Percentiles rank a stretch among this genome's conserved stretches.
Conservation (phyloP, 2,329 filamentous ascomycete genomes). For the Dichotomopilus funicola region DNA sequence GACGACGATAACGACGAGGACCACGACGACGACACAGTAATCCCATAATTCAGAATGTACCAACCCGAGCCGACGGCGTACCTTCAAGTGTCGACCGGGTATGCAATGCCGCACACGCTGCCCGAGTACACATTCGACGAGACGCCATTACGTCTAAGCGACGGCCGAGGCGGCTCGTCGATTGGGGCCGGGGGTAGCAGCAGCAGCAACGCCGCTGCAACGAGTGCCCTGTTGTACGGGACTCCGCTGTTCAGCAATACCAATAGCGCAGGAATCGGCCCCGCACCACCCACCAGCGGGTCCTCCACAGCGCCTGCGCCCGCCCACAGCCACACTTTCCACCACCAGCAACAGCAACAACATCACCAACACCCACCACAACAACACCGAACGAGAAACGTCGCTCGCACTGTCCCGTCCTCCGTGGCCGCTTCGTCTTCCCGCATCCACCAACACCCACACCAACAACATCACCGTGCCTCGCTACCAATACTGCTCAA, state of each 20-base stretch:
- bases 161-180: conserved; percentile 12
- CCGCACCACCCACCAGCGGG: conserved; percentile 19
- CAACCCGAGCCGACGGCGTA: conserved; percentile 47
- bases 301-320: conserved; percentile 5
- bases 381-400: no score
- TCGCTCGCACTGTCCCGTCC: conserved; percentile 2
- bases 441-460: not conserved
- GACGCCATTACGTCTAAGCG: conserved; percentile 20
- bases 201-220: not conserved
- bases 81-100: conserved; percentile 36
- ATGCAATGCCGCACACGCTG: conserved; percentile 35
- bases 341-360: not conserved
- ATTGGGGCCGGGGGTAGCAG: conserved; percentile 18
- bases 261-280: conserved; percentile 19
- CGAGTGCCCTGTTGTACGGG: conserved; percentile 18
- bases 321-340: no score
- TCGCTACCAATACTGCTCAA: conserved; percentile 24
- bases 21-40: not conserved
- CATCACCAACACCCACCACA: conserved; percentile 11
- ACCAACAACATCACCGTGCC: conserved; percentile 8
- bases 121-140: conserved; percentile 26
- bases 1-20: not conserved
- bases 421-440: conserved; percentile 9
- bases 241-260: conserved; percentile 21
- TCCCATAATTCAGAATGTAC: conserved; percentile 41